Conservation (phyloP, 2,329 filamentous ascomycete genomes). For the Fusarium scirpi region DNA sequence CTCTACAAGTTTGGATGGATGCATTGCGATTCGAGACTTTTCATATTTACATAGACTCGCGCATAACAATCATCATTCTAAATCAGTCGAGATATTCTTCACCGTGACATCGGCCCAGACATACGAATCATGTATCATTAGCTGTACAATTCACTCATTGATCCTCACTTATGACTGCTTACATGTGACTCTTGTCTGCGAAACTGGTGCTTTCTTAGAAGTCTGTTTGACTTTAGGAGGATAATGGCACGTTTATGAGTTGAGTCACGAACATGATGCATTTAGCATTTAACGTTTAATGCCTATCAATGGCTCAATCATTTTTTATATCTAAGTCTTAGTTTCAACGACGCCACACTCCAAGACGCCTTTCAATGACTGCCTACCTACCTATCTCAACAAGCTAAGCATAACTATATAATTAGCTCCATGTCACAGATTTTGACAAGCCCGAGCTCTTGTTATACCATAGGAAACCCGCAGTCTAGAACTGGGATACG, state of each 20-base stretch:
- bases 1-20: conserved; percentile 39
- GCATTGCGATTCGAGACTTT: conserved; percentile 49
- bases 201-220: neutral
- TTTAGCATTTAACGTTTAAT: neutral
- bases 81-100: conserved; percentile 39
- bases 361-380: neutral
- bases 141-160: conserved; percentile 40
- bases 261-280: neutral
- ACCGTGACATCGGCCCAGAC: conserved; percentile 31
- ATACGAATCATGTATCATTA: conserved; percentile 45
- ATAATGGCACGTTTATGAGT: too few species aligned
- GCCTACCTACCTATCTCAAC: neutral
- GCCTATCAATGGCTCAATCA: too few species aligned
- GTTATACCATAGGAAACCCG: neutral
- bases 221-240: neutral
- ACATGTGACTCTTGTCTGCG: neutral
- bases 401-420: neutral
- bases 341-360: neutral
- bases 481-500: too few species aligned
- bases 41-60: conserved; percentile 51
- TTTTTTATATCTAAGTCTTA: neutral
- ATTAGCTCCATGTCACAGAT: neutral
- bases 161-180: neutral
- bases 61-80: conserved; percentile 50
- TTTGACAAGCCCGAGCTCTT: neutral